Evolutionary conservation across 1,284 basidiomycete species (phyloP).

Genomic region (Trichosporon ovoides): DNA sequence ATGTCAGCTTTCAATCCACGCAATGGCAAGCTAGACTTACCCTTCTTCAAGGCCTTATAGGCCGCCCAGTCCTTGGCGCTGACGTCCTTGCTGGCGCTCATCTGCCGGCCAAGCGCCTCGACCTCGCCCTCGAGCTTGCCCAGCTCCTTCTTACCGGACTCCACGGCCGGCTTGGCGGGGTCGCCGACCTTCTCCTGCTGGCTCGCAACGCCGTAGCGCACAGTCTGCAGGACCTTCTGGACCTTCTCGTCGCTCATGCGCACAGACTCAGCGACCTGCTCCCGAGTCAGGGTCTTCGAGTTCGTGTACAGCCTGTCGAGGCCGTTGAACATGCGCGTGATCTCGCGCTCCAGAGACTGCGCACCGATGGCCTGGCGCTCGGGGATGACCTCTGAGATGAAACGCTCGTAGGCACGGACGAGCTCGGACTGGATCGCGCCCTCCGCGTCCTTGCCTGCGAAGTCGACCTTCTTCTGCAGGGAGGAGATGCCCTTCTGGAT

Average conservation of each 20-base stretch:
- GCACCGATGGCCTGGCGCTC: constrained; percentile 22
- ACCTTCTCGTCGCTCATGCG: constrained; percentile 29
- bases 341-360: constrained; percentile 34
- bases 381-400: constrained; percentile 22
- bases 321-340: constrained; percentile 35
- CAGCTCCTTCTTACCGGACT: constrained; percentile 23
- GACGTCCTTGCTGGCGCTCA: constrained; percentile 18
- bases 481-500: constrained; percentile 8
- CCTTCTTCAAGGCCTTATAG: constrained; percentile 33
- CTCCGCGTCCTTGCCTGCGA: constrained; percentile 30
- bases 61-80: constrained; percentile 37
- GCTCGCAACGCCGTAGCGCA: constrained; percentile 24
- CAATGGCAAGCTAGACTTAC: constrained; percentile 17
- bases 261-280: constrained; percentile 34
- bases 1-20: neutral
- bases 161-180: constrained; percentile 24
- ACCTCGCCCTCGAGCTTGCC: constrained; percentile 30
- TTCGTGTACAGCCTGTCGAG: constrained; percentile 44
- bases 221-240: constrained; percentile 20
- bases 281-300: constrained; percentile 30
- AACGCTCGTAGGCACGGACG: constrained; percentile 6
- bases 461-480: constrained; percentile 30
- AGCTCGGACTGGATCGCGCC: constrained; percentile 32
- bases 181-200: constrained; percentile 19
- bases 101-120: constrained; percentile 30